Percentiles rank a stretch among this genome's conserved stretches.
phyloP scores from a whole-genome alignment of 106 monocot species.

The Triglochin maritima region DNA sequence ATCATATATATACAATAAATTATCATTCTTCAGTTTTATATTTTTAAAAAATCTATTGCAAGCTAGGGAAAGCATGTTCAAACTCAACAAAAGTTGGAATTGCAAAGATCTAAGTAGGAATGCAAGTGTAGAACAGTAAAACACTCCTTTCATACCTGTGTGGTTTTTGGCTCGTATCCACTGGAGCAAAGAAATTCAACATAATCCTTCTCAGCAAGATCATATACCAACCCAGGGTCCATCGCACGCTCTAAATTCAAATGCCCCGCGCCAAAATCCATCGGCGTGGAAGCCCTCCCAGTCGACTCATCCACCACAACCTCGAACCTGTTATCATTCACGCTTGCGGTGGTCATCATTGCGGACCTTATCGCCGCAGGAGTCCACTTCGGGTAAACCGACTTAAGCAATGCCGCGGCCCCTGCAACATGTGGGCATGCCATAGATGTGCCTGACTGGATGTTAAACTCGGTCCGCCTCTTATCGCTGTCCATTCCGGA shows the following conservation, averaged over 20 bases:
- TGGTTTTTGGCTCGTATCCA: constrained; percentile 50
- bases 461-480: constrained; percentile 86
- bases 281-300: constrained; percentile 40
- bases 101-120: too few species aligned
- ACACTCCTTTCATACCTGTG: constrained; percentile 22
- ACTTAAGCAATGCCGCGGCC: constrained; percentile 83
- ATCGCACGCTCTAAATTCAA: constrained; percentile 55
- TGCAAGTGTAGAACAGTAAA: too few species aligned
- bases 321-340: constrained; percentile 45
- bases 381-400: constrained; percentile 73
- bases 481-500: constrained; percentile 65
- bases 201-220: constrained; percentile 56
- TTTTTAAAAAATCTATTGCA: too few species aligned
- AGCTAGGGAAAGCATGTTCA: too few species aligned
- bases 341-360: constrained; percentile 78
- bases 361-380: constrained; percentile 84
- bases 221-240: constrained; percentile 91
- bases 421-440: constrained; percentile 88
- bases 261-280: constrained; percentile 69
- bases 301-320: constrained; percentile 62
- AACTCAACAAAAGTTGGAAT: too few species aligned
- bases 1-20: too few species aligned
- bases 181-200: constrained; percentile 71
- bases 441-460: constrained; percentile 94
- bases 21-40: too few species aligned